Evolutionary conservation across 352 stramenopile genomes (phyloP), one percentile per base, ranked within the genome.

Genomic region (Globisporangium viniferum): DNA sequence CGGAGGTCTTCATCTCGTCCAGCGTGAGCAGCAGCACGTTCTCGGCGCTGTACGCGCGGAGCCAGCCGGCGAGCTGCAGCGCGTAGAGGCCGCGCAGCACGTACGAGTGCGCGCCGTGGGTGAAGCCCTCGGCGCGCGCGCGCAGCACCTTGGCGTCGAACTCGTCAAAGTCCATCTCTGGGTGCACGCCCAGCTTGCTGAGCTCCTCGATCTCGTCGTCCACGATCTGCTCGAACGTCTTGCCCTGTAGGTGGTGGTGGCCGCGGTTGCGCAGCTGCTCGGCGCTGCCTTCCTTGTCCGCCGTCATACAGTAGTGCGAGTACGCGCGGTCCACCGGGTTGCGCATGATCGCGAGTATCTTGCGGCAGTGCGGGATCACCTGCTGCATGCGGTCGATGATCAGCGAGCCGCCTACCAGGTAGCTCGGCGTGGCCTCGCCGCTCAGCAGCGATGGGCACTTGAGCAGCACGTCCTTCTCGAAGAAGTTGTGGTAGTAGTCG

Each of bases 11-110:
- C 79, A 99, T 97, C 31, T 98, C 93, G 62, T 99, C 96, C 41
- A 99, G 77, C 57, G 88, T 95, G 15, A 99, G 68, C 14, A 99
- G 79, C 56, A 98, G 71, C 59, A 99, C 94, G 56, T 97, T 92
- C 44, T 98, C 79, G 22, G 73, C 74, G 9, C 80, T 74, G 67
- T 98, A 99, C 0, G 91, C 90, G 22, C 89, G 67, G 1, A 98
- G 80, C 97, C 97, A 99, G 7, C 87, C 87, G 31, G 81, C 64
- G 24, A 99, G 78, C 77, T 99, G 96, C 33, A 99, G 74, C 51
- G 89, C 96, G 74, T 99, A 99, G 51, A 99, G 75, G 0, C 97
- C 97, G 53, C 88, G 86, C 14, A 77, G 70, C n/a, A 95, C 68
- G 62, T 90, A 93, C 53, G 89, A 95, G 70, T 96, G 89, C 8